phyloP scores from a whole-genome alignment of 2,329 filamentous ascomycete genomes.

The Calonectria leucothoes region DNA sequence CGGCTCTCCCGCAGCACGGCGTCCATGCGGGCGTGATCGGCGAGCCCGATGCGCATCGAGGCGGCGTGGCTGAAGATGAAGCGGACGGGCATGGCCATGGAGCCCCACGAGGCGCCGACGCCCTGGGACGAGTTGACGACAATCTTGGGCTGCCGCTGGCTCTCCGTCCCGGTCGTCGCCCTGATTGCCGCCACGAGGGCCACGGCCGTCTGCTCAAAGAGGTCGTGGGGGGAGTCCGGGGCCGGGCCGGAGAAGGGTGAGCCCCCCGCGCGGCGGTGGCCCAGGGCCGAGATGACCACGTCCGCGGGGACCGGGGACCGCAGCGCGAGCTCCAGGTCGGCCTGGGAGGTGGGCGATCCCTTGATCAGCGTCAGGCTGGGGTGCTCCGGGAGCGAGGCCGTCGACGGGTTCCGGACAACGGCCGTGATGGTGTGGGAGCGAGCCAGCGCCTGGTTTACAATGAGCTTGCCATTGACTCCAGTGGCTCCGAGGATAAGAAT shows the following conservation, averaged over 20 bases:
- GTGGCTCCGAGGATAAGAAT: slow-evolving; percentile 60
- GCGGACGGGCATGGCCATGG: slow-evolving; percentile 55
- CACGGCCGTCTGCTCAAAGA: slow-evolving; percentile 53
- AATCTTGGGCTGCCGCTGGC: slow-evolving; percentile 56
- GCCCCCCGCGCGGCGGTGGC: slow-evolving; percentile 56
- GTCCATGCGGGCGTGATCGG: slow-evolving; percentile 62
- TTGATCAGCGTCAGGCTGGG: slow-evolving; percentile 51
- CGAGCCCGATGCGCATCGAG: slow-evolving; percentile 58
- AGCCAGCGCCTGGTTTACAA: slow-evolving; percentile 53
- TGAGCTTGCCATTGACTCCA: slow-evolving; percentile 58
- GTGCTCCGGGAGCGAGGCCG: slow-evolving; percentile 43
- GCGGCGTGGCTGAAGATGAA: slow-evolving; percentile 56
- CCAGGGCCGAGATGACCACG: slow-evolving; percentile 62
- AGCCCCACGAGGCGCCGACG: slow-evolving; percentile 56
- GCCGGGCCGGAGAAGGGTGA: slow-evolving; percentile 57
- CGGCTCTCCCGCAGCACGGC: slow-evolving; percentile 48
- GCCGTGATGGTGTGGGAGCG: slow-evolving; percentile 57
- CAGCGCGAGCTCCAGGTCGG: slow-evolving; percentile 53
- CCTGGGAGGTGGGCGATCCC: slow-evolving; percentile 50
- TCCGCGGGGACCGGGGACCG: slow-evolving; percentile 37
- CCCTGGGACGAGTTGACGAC: slow-evolving; percentile 64
- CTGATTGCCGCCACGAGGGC: slow-evolving; percentile 47
- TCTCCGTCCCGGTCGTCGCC: too few relatives aligned
- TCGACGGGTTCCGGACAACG: slow-evolving; percentile 54
- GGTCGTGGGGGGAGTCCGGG: slow-evolving; percentile 53